phyloP scores from a whole-genome alignment of 1,284 basidiomycete genomes.

The Anthracocystis setariae region DNA sequence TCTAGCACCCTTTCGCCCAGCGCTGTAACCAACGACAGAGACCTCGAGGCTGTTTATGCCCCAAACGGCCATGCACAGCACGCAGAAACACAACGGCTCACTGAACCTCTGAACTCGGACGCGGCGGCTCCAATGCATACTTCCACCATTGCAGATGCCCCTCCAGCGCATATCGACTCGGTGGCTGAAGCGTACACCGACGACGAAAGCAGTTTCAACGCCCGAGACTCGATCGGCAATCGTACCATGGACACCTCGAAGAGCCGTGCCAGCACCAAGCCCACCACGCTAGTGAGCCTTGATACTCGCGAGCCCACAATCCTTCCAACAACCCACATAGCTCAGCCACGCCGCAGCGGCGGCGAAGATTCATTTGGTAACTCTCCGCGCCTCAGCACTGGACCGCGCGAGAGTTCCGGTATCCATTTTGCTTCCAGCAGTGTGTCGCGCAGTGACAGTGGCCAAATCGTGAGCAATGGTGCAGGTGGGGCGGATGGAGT shows the following conservation, averaged over 20 bases:
- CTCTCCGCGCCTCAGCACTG: slow-evolving; percentile 32
- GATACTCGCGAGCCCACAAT: slow-evolving; percentile 70
- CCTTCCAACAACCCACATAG: slow-evolving; percentile 81
- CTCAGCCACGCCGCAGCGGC: slow-evolving; percentile 75
- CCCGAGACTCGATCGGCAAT: slow-evolving; percentile 54
- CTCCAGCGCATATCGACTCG: background rate
- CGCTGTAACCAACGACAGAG: slow-evolving; percentile 13
- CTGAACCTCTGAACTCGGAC: background rate
- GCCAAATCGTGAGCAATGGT: slow-evolving; percentile 15
- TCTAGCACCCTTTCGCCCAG: slow-evolving; percentile 9
- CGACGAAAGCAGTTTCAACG: slow-evolving; percentile 35
- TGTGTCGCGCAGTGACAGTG: slow-evolving; percentile 25
- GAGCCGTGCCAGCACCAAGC: slow-evolving; percentile 89
- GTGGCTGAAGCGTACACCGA: slow-evolving; percentile 21
- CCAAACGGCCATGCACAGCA: background rate
- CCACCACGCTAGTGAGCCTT: slow-evolving; percentile 88
- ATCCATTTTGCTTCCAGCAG: slow-evolving; percentile 30
- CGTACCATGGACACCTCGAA: slow-evolving; percentile 69
- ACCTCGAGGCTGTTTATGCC: background rate
- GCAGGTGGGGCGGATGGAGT: slow-evolving; percentile 16
- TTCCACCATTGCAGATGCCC: slow-evolving; percentile 9
- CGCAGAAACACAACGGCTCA: background rate
- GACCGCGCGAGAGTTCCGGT: slow-evolving; percentile 28
- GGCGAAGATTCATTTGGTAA: slow-evolving; percentile 33
- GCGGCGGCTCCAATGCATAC: slow-evolving; percentile 21